Conservation (phyloP, 805 yeast species). For the Pichia heedii region DNA sequence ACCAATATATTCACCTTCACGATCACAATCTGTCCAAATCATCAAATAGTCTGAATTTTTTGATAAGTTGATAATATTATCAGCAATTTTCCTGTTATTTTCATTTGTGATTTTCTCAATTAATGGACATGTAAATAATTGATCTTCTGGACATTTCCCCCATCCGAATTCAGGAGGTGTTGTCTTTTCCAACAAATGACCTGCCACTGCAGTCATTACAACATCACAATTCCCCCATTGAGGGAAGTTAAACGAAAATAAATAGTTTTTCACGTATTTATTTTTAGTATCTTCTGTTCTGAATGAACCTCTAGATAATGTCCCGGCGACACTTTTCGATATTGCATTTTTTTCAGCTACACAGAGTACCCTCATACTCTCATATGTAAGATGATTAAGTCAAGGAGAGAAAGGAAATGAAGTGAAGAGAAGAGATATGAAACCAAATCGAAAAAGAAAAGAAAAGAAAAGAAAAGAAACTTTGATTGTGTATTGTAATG, state of each 20-base stretch:
- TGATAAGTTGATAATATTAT: constrained; percentile 63
- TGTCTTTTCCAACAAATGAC: constrained; percentile 65
- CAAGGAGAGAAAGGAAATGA: too few species aligned
- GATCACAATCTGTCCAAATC: constrained; percentile 98
- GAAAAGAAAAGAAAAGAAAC: too few species aligned
- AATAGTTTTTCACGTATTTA: constrained; percentile 72
- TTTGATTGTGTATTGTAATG: too few species aligned
- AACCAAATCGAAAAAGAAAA: too few species aligned
- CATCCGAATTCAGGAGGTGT: constrained; percentile 55
- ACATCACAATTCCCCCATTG: constrained; percentile 58
- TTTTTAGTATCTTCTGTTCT: constrained; percentile 37
- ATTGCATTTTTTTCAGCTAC: constrained; percentile 97
- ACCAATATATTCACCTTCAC: constrained; percentile 94
- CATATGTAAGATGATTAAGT: background rate
- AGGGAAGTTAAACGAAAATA: constrained; percentile 60
- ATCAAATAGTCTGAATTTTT: constrained; percentile 51
- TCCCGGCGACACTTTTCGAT: constrained; percentile 70
- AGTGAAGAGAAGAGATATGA: too few species aligned
- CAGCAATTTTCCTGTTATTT: constrained; percentile 37
- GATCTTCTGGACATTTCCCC: constrained; percentile 57
- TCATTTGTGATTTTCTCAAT: background rate
- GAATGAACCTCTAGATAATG: constrained; percentile 44
- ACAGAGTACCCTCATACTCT: constrained; percentile 61
- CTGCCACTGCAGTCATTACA: constrained; percentile 88
- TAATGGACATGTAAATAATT: constrained; percentile 61